Base-by-base conservation (phyloP, 169 alveolate genomes). In the Cryptosporidium felis region DNA sequence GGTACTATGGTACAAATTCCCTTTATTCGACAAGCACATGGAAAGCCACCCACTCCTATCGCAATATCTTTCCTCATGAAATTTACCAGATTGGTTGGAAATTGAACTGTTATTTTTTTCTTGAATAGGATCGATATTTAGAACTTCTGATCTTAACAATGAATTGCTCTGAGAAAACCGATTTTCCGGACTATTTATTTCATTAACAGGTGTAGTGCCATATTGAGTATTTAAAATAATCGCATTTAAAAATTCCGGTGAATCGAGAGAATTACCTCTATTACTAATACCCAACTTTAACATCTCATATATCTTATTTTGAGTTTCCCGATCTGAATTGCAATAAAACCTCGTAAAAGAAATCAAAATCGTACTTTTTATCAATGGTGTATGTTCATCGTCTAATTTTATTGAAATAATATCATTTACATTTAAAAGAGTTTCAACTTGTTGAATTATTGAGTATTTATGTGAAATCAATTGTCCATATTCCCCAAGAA, bases 311-410 rank as follows among this genome's bases (percentile, higher is more conserved):
- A 74, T 74, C 28, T 56, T 26, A 74, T 74, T 74, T n/a, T 74
- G 85, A 9, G 53, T 51, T 3, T 40, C 58, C 5, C 21, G 36
- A 74, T 74, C 85, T 2, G 85, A 36, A 18, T 53, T 49, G 40
- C 74, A 53, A 18, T 74, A 74, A n/a, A 74, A 38, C 45, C 41
- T 74, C 0, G 85, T 74, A 74, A 74, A 74, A 74, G 85, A 49
- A 58, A 74, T 51, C 28, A 74, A 42, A 36, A 74, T 53, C 41
- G 61, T 74, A 36, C 67, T 74, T 51, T 74, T 74, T 38, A 74
- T 38, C 4, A 38, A 53, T 18, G 67, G 46, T 12, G 38, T 49
- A 9, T 74, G 46, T 8, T 74, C 85, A 32, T 74, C 58, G 0
- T 74, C 44, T n/a, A 30, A 40, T 40, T 38, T 36, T 16, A 34